Conservation (phyloP, 2,329 filamentous ascomycete genomes). For the Polychaeton citri region DNA sequence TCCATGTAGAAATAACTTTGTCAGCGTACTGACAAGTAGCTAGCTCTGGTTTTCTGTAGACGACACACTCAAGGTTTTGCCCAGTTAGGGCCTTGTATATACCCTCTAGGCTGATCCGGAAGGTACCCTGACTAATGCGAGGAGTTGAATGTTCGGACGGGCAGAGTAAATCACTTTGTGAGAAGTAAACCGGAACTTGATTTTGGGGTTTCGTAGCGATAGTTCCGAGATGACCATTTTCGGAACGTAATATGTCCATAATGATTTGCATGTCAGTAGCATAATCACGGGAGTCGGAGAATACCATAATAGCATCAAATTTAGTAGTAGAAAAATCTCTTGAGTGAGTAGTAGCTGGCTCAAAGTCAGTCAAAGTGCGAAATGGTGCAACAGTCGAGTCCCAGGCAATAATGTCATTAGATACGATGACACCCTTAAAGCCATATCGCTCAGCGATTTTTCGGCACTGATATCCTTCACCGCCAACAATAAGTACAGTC, state of each 20-base stretch:
- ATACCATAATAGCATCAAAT: constrained; percentile 63
- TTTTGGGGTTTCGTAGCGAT: constrained; percentile 51
- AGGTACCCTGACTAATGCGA: constrained; percentile 59
- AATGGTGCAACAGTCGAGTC: constrained; percentile 57
- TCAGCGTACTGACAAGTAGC: constrained; percentile 72
- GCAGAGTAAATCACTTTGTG: constrained; percentile 51
- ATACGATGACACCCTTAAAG: constrained; percentile 59
- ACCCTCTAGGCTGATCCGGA: constrained; percentile 60
- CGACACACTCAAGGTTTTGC: constrained; percentile 58
- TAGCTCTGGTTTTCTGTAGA: constrained; percentile 62
- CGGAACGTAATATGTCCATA: constrained; percentile 55
- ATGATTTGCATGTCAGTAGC: constrained; percentile 66
- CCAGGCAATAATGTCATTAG: constrained; percentile 61
- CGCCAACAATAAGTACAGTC: constrained; percentile 62
- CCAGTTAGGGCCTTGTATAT: constrained; percentile 61
- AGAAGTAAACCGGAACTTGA: constrained; percentile 64
- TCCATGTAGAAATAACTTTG: constrained; percentile 59
- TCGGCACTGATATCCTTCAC: constrained; percentile 61
- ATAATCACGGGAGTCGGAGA: constrained; percentile 62
- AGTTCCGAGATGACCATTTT: constrained; percentile 54
- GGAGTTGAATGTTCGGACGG: constrained; percentile 40
- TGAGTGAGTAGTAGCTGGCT: constrained; percentile 53
- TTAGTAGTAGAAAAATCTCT: constrained; percentile 59
- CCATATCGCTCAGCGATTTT: constrained; percentile 61
- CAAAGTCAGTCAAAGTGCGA: constrained; percentile 52